Base-by-base conservation (phyloP, 1,139 yeast genomes). In the Eremothecium coryli region DNA sequence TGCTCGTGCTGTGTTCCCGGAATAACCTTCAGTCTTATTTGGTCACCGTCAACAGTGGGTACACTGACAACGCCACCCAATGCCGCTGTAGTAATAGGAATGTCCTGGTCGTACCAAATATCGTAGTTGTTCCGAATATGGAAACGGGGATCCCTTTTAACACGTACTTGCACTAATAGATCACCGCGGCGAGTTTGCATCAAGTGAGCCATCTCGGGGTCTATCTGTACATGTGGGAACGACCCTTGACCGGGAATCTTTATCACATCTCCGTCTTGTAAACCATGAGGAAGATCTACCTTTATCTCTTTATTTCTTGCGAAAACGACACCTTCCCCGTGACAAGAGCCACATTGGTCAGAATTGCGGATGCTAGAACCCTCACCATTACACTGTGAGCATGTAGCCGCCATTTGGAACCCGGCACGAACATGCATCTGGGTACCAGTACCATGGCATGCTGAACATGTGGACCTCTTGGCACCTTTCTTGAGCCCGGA, bases 41-140 rank as follows among this genome's bases (percentile, higher is more conserved):
- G 68, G 26, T 73, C 76, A 4, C 84, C 86, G 45, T 79, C 86
- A 23, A 90, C 71, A 0, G 97, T 88, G 24, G 97, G 97, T 10
- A 90, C 76, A 31, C 80, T 73, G 18, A 90, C 71, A 35, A 75
- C 77, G 23, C 99, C 99, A 39, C 99, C 99, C 32, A 90, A 66
- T 0, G 95, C 90, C 2, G 98, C 98, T 0, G 98, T 90, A 1
- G 98, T 90, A 77, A 86, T 82, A 32, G 93, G 80, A 36, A 90
- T 76, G 30, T 74, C 74, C 34, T 78, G 75, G 23, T 68, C 65
- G 50, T 75, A 70, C 38, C 81, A 58, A 42, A 90, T 68, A 28
- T 81, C 81, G 23, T 49, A 50, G 29, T 54, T 55, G 42, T 55
- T 47, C 18, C 65, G 66, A 35, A 95, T 71, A 32, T 67, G 65